Percentiles rank a stretch among this genome's conserved stretches.
phyloP scores from a whole-genome alignment of 345 rosid genomes.

The Laguncularia racemosa region DNA sequence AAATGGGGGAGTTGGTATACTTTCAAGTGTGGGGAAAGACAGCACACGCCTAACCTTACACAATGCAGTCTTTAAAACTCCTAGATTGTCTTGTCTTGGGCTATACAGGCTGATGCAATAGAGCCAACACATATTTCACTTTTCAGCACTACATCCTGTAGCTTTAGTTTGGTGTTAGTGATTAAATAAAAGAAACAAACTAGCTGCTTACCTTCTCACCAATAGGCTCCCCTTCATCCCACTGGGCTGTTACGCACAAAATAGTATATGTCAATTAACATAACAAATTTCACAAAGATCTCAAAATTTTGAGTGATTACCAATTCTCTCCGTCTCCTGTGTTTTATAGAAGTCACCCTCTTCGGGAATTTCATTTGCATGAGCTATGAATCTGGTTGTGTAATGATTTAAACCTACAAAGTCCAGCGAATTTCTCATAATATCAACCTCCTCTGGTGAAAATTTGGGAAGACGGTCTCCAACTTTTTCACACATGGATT shows the following conservation, averaged over 20 bases:
- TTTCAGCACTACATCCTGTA: too few species aligned
- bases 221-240: constrained; percentile 70
- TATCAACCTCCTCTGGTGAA: constrained; percentile 53
- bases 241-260: constrained; percentile 38
- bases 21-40: too few species aligned
- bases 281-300: not conserved
- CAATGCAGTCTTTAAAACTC: too few species aligned
- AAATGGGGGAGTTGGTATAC: too few species aligned
- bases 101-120: too few species aligned
- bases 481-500: constrained; percentile 50
- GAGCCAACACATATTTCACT: too few species aligned
- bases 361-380: constrained; percentile 31
- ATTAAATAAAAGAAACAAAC: too few species aligned
- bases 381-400: constrained; percentile 69
- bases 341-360: constrained; percentile 43
- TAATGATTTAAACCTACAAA: constrained; percentile 88
- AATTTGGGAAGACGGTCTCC: constrained; percentile 70
- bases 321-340: constrained; percentile 57
- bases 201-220: constrained; percentile 54
- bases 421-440: constrained; percentile 57
- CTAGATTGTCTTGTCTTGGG: too few species aligned
- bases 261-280: not conserved
- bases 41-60: too few species aligned
- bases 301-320: constrained; percentile 24
- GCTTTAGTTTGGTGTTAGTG: too few species aligned